These are phyloP conservation scores for Zea mays DNA, from an alignment of 176 grass and related monocot genomes.

Conservation along the genomic window DNA sequence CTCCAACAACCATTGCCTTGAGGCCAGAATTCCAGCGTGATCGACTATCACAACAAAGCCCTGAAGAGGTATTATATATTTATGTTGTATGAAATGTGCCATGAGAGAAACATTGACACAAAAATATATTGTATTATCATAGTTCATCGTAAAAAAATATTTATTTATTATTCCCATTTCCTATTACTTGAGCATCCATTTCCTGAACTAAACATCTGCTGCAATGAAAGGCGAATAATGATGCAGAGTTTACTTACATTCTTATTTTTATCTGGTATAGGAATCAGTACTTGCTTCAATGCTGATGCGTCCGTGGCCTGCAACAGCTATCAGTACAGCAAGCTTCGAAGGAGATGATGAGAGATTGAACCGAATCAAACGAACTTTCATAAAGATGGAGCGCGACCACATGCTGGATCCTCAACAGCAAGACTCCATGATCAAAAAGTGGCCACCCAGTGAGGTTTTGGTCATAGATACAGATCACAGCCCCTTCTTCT, in stretches of 20 bases:
- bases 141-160: conserved; percentile 12
- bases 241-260: conserved; percentile 20
- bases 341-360: conserved; percentile 42
- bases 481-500: conserved; percentile 76
- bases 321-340: conserved; percentile 39
- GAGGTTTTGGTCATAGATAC: conserved; percentile 59
- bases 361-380: conserved; percentile 39
- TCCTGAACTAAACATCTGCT: conserved; percentile 17
- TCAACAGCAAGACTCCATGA: conserved; percentile 68
- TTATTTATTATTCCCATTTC: neutral
- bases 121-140: conserved; percentile 9
- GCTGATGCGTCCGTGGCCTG: conserved; percentile 63
- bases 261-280: conserved; percentile 36
- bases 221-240: conserved; percentile 4
- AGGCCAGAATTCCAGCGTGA: conserved; percentile 56
- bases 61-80: conserved; percentile 56
- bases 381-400: conserved; percentile 57
- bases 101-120: neutral
- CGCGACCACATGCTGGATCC: conserved; percentile 58
- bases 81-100: conserved; percentile 8
- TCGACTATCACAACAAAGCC: conserved; percentile 57
- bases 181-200: conserved; percentile 4
- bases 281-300: conserved; percentile 64
- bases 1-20: conserved; percentile 53
- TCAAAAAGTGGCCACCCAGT: conserved; percentile 66